Base-by-base conservation (phyloP, 148 eudicot species). In the Chenopodium formosanum region DNA sequence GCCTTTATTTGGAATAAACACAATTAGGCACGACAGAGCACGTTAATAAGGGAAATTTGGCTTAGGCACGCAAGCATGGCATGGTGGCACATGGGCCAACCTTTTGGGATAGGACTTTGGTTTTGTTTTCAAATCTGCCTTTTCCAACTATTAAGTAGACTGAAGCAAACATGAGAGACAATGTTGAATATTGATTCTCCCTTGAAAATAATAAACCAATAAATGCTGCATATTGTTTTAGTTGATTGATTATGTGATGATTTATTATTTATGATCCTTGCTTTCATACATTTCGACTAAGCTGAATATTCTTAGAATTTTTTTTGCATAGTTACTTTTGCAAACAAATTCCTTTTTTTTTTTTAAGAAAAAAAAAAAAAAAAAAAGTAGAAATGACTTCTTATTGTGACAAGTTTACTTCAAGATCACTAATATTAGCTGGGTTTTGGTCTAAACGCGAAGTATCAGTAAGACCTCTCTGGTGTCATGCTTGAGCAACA, bases 111-210 rank as follows among this genome's bases (percentile, higher is more conserved):
- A 40, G 0, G 44, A 40, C 44, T 40, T 40, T 40, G 44, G 7
- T 40, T 40, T 40, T 40, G 44, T 40, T 40, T 11, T 50, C 3
- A 50, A 20, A 71, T n/a, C 9, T 68, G 19, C 2, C 16, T 66
- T 66, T 27, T 19, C 73, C 27, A 11, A 29, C 25, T 40, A 65
- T 34, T 50, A 66, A 47, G 52, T 81, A 9, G 23, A 44, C 9
- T 27, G 31, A 12, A 32, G 22, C 7, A 17, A 77, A 47, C 34
- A 47, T 78, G 37, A 22, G 60, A 23, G 22, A 2, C 22, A 17
- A 78, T 48, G 63, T 37, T 78, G 80, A 58, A 64, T 25, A 37
- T 23, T 78, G 73, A 67, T 47, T 27, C 9, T 40, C 44, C 44
- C 44, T 40, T 6, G 8, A 40, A 40, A 40, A 34, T 34, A 6